Evolutionary conservation across 1,139 yeast genomes (phyloP), one percentile per base, ranked within the genome.

Genomic region (Candida pseudoviswanathii): DNA sequence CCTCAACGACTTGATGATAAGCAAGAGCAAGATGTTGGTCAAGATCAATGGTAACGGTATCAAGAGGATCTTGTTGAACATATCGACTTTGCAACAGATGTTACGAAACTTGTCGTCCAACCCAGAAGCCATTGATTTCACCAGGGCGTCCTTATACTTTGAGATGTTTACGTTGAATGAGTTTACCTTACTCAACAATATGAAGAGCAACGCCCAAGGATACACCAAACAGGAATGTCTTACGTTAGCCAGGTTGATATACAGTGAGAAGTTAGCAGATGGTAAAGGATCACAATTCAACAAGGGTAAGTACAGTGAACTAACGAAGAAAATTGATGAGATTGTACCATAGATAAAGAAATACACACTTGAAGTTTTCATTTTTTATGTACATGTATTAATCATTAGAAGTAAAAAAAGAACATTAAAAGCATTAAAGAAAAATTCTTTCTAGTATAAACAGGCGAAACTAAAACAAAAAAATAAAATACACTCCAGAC

Each of bases 51-150:
- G 70, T 21, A 80, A 81, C 58, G 96, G 96, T 38, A 74, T 87
- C 46, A 82, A 83, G 61, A 82, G 84, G 58, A 72, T 89, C 54
- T 69, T 84, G 51, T 77, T 85, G 59, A 89, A 89, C 62, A 84
- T 89, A 33, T 78, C 83, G 49, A 85, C 89, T 0, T 67, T 89
- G 44, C 96, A 88, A 66, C 96, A 89, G 62, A 82, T 85, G 77
- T 77, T 86, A 52, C 78, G 90, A 57, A 84, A 82, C 52, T 74
- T 88, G 24, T 78, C 82, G 57, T 66, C 70, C 22, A 77, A 79
- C 45, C 85, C 89, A 0, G 79, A 80, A 45, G 69, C 71, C n/a
- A 83, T 86, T 5, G 81, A 84, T 55, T 85, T 88, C 66, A 66
- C 78, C 21, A 68, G 73, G 39, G 78, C 89, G 0, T 68, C 86